phyloP scores from a whole-genome alignment of 306 rosid genomes.

The Coriaria nepalensis region DNA sequence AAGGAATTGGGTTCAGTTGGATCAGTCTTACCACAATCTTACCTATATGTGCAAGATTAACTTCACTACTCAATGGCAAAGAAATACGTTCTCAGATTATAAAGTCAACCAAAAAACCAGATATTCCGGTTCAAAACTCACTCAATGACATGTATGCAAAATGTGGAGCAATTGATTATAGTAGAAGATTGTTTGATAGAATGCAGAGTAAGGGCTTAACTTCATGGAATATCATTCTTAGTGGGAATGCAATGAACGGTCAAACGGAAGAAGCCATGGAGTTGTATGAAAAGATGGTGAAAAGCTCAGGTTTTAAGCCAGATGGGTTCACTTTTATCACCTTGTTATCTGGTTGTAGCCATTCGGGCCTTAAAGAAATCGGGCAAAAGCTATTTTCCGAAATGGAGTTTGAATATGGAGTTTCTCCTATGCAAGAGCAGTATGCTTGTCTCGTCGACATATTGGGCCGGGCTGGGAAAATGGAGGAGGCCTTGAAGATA shows the following conservation, averaged over 20 bases:
- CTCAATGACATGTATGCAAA: slow-evolving; percentile 52
- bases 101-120: slow-evolving; percentile 36
- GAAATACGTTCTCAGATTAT: slow-evolving; percentile 52
- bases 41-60: slow-evolving; percentile 28
- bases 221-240: slow-evolving; percentile 48
- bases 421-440: slow-evolving; percentile 33
- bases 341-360: slow-evolving; percentile 47
- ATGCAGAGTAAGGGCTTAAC: slow-evolving; percentile 36
- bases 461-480: slow-evolving; percentile 35
- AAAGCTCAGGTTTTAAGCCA: slow-evolving; percentile 18
- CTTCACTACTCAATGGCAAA: slow-evolving; percentile 39
- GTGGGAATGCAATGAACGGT: slow-evolving; percentile 42
- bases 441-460: slow-evolving; percentile 44
- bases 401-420: slow-evolving; percentile 27
- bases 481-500: slow-evolving; percentile 24
- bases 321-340: slow-evolving; percentile 38
- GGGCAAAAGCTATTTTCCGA: slow-evolving; percentile 25
- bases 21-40: slow-evolving; percentile 40
- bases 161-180: slow-evolving; percentile 41
- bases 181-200: slow-evolving; percentile 28
- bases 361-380: slow-evolving; percentile 28
- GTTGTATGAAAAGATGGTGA: slow-evolving; percentile 31
- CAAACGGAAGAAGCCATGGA: slow-evolving; percentile 23
- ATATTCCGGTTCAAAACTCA: slow-evolving; percentile 34
- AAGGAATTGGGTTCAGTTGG: slow-evolving; percentile 42